phyloP scores from a whole-genome alignment of 768 basidiomycete genomes.

The Myochromella boudieri region DNA sequence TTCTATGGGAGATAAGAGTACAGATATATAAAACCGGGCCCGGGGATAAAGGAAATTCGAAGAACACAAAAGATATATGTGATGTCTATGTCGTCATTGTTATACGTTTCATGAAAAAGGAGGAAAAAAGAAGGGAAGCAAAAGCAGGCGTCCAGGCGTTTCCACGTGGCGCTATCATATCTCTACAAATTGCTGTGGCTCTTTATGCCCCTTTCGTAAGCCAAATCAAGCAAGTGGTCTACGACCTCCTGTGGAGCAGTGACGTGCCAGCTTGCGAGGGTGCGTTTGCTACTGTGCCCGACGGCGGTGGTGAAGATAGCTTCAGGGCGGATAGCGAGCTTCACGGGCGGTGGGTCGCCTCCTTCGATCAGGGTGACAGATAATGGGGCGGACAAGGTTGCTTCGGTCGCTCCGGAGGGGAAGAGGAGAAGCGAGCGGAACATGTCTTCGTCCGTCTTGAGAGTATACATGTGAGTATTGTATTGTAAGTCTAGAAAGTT shows the following conservation, averaged over 20 bases:
- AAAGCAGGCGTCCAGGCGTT: too few relatives aligned
- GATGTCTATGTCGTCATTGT: too few relatives aligned
- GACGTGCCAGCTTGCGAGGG: conserved; percentile 90
- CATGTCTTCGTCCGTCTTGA: conserved; percentile 97
- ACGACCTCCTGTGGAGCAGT: conserved; percentile 86
- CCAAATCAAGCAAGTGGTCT: conserved; percentile 70
- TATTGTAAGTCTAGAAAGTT: not conserved
- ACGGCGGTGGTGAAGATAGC: conserved; percentile 90
- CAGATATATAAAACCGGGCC: too few relatives aligned
- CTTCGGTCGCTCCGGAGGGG: conserved; percentile 40
- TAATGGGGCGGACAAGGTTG: conserved; percentile 45
- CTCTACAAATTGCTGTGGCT: conserved; percentile 9
- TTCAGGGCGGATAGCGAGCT: conserved; percentile 65
- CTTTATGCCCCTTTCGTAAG: conserved; percentile 22
- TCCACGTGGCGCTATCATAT: too few relatives aligned
- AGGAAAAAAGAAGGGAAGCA: too few relatives aligned
- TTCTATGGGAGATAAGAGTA: too few relatives aligned
- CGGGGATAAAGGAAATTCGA: too few relatives aligned
- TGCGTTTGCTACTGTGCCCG: conserved; percentile 88
- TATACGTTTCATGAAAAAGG: too few relatives aligned
- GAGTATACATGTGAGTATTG: not conserved
- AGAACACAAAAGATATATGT: too few relatives aligned
- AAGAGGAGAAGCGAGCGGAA: conserved; percentile 85
- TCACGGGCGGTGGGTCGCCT: conserved; percentile 38
- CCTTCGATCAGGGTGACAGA: conserved; percentile 53